These are phyloP conservation scores for Solanum peruvianum DNA, from an alignment of 257 asterid species.

Conservation along the genomic window DNA sequence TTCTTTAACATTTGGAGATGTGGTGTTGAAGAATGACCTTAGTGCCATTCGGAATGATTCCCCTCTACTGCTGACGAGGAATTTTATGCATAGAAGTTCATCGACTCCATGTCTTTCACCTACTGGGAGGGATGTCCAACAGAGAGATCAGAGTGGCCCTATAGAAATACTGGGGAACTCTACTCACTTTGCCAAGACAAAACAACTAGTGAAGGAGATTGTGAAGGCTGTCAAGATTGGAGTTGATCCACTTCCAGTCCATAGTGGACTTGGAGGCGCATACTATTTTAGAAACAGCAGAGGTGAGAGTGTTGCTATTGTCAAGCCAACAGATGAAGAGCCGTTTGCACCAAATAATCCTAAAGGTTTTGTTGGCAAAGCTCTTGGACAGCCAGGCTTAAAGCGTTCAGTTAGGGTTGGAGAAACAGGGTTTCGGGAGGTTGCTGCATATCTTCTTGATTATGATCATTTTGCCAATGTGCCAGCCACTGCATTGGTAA, in stretches of 20 bases:
- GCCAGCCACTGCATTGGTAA: conserved; percentile 88
- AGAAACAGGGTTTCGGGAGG: conserved; percentile 91
- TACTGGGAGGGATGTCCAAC: conserved; percentile 70
- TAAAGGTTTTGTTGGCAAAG: conserved; percentile 90
- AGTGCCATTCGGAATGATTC: conserved; percentile 78
- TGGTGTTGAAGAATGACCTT: conserved; percentile 79
- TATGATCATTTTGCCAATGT: conserved; percentile 80
- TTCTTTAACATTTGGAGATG: conserved; percentile 79
- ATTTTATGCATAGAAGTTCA: conserved; percentile 77
- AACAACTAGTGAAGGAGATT: conserved; percentile 71
- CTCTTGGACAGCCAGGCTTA: conserved; percentile 91
- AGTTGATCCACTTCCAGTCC: conserved; percentile 72
- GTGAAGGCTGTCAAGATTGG: conserved; percentile 73
- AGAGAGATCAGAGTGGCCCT: conserved; percentile 75
- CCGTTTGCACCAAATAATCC: conserved; percentile 98
- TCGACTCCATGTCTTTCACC: conserved; percentile 97
- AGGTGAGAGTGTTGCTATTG: conserved; percentile 89
- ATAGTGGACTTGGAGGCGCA: conserved; percentile 95
- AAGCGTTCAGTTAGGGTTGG: conserved; percentile 89
- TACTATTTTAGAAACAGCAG: conserved; percentile 66
- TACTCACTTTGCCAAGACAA: conserved; percentile 30
- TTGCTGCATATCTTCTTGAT: conserved; percentile 93
- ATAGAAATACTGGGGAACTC: conserved; percentile 79
- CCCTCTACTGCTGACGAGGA: conserved; percentile 75
- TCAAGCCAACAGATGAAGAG: conserved; percentile 96